Percentiles rank a stretch among this genome's conserved stretches.
Conservation (phyloP, 768 basidiomycete genomes). For the Amanita rimosa region DNA sequence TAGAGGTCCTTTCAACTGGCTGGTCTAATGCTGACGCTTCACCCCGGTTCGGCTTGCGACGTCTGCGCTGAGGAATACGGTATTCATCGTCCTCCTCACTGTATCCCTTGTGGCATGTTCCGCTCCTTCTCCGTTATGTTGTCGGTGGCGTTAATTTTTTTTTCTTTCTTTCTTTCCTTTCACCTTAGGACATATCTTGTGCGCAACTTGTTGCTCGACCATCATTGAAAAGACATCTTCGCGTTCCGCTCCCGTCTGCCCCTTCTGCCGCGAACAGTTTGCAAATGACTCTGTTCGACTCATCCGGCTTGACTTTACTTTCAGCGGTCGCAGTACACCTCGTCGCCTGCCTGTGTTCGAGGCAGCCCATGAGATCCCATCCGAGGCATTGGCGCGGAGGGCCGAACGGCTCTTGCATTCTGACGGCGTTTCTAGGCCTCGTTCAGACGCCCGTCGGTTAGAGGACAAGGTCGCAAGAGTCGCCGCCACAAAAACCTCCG, state of each 20-base stretch:
- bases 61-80: conserved; percentile 85
- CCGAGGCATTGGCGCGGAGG: conserved; percentile 29
- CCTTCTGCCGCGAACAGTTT: conserved; percentile 77
- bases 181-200: conserved; percentile 64
- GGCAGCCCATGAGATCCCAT: conserved; percentile 32
- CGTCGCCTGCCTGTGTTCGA: conserved; percentile 40
- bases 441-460: conserved; percentile 50
- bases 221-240: conserved; percentile 74
- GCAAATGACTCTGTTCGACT: conserved; percentile 54
- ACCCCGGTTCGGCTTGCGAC: conserved; percentile 77
- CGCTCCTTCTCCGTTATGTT: conserved; percentile 12
- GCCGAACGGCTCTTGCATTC: conserved; percentile 37
- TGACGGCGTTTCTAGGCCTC: conserved; percentile 29
- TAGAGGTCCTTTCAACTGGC: conserved; percentile 31
- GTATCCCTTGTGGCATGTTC: conserved; percentile 67
- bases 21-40: conserved; percentile 68
- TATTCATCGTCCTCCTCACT: conserved; percentile 62
- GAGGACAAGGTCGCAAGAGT: conserved; percentile 73
- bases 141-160: conserved; percentile 10
- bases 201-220: conserved; percentile 64
- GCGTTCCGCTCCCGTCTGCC: conserved; percentile 63
- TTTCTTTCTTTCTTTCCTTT: conserved; percentile 11
- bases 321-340: conserved; percentile 61
- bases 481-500: conserved; percentile 78
- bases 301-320: conserved; percentile 68